Evolutionary conservation across 371 early-diverging fungal genomes (phyloP), one percentile per base, ranked within the genome.

Genomic region (Saksenaea vasiformis): DNA sequence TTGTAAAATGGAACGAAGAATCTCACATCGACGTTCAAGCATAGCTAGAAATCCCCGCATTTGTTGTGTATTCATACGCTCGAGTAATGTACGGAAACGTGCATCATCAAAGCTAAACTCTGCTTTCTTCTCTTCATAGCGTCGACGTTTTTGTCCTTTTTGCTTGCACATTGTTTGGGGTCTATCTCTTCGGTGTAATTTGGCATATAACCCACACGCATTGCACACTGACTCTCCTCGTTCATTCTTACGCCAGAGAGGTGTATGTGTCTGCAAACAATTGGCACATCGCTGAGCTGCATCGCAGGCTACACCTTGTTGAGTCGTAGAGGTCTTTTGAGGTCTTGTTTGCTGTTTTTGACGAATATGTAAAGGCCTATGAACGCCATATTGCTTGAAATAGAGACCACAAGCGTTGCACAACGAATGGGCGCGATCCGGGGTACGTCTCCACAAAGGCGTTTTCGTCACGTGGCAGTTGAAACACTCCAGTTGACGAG

Each of bases 391-490:
- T 60, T 89, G 89, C 77, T 91, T 91, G 63, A 77, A 88, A 75
- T 91, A 93, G 14, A 91, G 77, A 41, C 91, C 92, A 72, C 94
- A 94, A 3, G 94, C 93, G 72, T 94, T 94, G 77, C 94, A 94
- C 19, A 94, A 80, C 39, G 87, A 87, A 66, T 92, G 91, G 58
- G 80, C 79, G 62, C 89, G 82, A 65, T 92, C 92, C 28, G 89
- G 85, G 27, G 93, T 91, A 36, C 92, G 82, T 31, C 93, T 79
- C 94, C 94, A 94, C 19, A 94, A 84, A 15, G 94, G 94, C 2
- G 93, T 92, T 67, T 86, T 82, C 34, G 86, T 90, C 13, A 92
- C 91, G 56, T 85, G 85, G 67, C 94, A 94, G 69, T 94, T 94
- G 80, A 74, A 87, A 72, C 94, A 94, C 43, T 85, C 84, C 17